Evolutionary conservation across 805 yeast species (phyloP).

Genomic region (Zygotorulaspora florentina): DNA sequence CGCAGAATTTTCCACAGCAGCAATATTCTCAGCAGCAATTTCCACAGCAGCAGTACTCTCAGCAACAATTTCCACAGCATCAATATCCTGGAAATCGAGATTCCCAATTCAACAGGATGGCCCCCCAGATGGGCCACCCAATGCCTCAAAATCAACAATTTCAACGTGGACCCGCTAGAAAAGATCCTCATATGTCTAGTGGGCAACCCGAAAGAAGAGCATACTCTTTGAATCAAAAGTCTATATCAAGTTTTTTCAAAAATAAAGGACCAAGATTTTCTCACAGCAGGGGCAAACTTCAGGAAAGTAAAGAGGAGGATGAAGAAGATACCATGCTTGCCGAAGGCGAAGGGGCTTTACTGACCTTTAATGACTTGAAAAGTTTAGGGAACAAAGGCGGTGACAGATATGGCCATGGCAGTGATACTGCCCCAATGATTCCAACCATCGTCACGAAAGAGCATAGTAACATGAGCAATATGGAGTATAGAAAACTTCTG

Average conservation of each 20-base stretch:
- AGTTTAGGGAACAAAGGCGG: conserved; percentile 64
- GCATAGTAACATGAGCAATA: conserved; percentile 40
- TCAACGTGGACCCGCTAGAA: conserved; percentile 11
- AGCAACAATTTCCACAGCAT: conserved; percentile 5
- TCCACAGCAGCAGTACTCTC: neutral
- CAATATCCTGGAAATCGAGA: conserved; percentile 2
- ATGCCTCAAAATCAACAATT: conserved; percentile 16
- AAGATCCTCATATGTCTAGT: conserved; percentile 1
- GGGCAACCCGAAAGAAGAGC: conserved; percentile 17
- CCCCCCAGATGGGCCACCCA: conserved; percentile 1
- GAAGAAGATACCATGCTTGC: conserved; percentile 36
- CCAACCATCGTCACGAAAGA: conserved; percentile 54
- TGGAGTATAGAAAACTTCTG: conserved; percentile 66
- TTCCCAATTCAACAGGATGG: conserved; percentile 9
- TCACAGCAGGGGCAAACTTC: conserved; percentile 19
- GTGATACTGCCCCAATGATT: conserved; percentile 68
- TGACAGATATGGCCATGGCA: conserved; percentile 45
- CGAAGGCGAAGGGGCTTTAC: conserved; percentile 34
- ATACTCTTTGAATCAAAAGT: conserved; percentile 23
- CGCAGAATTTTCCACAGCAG: neutral
- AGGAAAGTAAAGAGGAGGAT: conserved; percentile 37
- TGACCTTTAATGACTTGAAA: conserved; percentile 62
- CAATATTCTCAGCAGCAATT: conserved; percentile 10
- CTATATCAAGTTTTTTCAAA: conserved; percentile 25
- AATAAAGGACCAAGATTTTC: conserved; percentile 15